Conservation (phyloP, 139 green algal species). For the Micractinium sp. region DNA sequence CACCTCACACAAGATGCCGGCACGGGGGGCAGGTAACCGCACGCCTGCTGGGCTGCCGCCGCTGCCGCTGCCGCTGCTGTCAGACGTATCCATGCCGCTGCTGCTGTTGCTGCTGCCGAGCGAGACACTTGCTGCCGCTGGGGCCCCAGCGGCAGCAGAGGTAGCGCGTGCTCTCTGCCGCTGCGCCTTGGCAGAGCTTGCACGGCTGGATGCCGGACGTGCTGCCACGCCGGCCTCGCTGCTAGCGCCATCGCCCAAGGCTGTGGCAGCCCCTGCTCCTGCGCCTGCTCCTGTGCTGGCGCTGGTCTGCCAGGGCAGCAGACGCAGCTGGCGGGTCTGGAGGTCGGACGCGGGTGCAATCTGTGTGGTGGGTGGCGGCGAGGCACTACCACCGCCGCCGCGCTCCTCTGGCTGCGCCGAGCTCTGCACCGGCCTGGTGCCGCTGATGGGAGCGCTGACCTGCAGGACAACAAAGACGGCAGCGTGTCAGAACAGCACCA, state of each 20-base stretch:
- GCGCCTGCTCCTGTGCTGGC: background rate
- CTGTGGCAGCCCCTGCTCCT: background rate
- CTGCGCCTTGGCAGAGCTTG: background rate
- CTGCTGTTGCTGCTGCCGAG: background rate
- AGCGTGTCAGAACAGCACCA: background rate
- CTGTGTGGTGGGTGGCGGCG: background rate
- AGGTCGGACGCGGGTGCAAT: slow-evolving; percentile 13
- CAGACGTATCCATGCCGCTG: background rate
- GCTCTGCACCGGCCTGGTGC: background rate
- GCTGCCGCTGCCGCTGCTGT: background rate
- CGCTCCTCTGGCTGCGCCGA: background rate
- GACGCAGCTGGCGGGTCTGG: slow-evolving; percentile 6
- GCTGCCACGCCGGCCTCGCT: background rate
- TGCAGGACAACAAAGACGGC: background rate
- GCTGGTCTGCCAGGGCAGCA: slow-evolving; percentile 29
- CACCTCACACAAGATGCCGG: background rate
- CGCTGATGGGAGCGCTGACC: background rate
- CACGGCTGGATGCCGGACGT: too few relatives aligned
- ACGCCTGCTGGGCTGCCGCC: background rate
- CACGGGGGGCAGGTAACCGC: background rate
- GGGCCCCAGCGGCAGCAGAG: background rate
- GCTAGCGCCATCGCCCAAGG: background rate
- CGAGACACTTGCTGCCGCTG: background rate
- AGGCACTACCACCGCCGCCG: background rate
- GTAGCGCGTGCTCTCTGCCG: background rate